phyloP scores from a whole-genome alignment of 2,329 filamentous ascomycete species.

The Ascochyta lentis region DNA sequence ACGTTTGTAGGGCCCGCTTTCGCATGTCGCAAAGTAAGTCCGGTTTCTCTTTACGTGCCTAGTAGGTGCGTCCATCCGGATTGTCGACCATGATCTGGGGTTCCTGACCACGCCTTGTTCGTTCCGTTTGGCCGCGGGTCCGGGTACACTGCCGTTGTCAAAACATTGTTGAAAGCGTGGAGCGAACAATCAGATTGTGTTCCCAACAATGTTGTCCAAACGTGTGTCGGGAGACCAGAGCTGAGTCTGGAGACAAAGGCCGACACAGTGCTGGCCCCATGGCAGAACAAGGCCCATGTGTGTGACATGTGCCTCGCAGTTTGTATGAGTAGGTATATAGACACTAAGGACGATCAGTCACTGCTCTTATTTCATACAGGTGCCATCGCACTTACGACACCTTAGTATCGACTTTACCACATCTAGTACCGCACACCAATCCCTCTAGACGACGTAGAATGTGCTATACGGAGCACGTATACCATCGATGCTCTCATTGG shows the following conservation, averaged over 20 bases:
- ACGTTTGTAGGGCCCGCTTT: not conserved
- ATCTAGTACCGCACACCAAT: not conserved
- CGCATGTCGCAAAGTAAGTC: not conserved
- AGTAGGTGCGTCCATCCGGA: not conserved
- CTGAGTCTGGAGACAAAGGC: conserved; percentile 2
- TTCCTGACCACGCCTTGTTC: not conserved
- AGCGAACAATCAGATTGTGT: conserved; percentile 15
- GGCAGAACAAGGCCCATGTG: not conserved
- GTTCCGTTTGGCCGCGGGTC: not conserved
- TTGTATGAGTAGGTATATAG: conserved; percentile 8
- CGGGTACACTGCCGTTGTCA: not conserved
- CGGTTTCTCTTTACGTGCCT: not conserved
- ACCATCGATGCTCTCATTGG: conserved; percentile 43
- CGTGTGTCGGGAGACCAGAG: conserved; percentile 3
- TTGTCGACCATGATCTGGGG: not conserved
- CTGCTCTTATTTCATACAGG: not conserved
- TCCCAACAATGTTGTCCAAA: conserved; percentile 13
- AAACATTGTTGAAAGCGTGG: conserved; percentile 1
- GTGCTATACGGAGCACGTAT: conserved; percentile 44
- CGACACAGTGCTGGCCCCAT: not conserved
- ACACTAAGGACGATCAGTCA: conserved; percentile 4
- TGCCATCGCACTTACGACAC: not conserved
- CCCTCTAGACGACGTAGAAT: conserved; percentile 17
- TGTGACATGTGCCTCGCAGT: not conserved
- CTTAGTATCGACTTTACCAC: not conserved